A percentile compares a stretch with the other conserved stretches of the same genome.
Evolutionary conservation across 2,329 filamentous ascomycete genomes (phyloP).

Genomic region (Nothopassalora personata): DNA sequence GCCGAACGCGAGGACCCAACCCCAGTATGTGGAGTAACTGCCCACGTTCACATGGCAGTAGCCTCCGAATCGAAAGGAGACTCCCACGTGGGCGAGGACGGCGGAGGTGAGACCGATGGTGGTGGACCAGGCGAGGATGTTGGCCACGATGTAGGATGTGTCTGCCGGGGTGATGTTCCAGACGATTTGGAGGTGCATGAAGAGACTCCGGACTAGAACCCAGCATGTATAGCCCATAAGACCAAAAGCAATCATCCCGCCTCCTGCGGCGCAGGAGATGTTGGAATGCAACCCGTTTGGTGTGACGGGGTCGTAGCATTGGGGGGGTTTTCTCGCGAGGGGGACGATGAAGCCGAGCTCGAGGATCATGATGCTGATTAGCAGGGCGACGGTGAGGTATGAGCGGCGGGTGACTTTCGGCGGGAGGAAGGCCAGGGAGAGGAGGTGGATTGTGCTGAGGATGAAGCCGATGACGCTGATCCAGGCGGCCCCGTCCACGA

Average conservation of each 20-base stretch:
- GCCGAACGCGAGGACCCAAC: constrained; percentile 35
- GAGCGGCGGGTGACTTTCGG: constrained; percentile 76
- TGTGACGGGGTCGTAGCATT: constrained; percentile 80
- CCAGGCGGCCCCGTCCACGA: constrained; percentile 65
- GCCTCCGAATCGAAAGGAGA: constrained; percentile 62
- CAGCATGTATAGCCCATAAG: constrained; percentile 76
- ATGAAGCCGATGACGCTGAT: constrained; percentile 65
- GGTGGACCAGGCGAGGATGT: constrained; percentile 29
- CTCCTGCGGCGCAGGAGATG: constrained; percentile 72
- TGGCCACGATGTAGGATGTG: constrained; percentile 30
- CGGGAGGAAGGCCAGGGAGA: constrained; percentile 71
- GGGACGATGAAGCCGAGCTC: constrained; percentile 81
- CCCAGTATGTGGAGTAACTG: constrained; percentile 35
- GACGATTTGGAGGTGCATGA: constrained; percentile 37
- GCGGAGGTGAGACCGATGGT: constrained; percentile 30
- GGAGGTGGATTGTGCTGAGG: constrained; percentile 65
- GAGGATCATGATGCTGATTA: constrained; percentile 65
- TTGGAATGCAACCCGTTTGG: constrained; percentile 74
- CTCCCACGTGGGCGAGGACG: constrained; percentile 42
- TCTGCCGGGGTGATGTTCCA: constrained; percentile 33
- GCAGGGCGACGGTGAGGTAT: constrained; percentile 77
- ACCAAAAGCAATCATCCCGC: constrained; percentile 70
- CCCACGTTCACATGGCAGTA: constrained; percentile 80
- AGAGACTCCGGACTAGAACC: constrained; percentile 55
- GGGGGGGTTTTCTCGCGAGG: constrained; percentile 62